phyloP scores from a whole-genome alignment of 106 monocot genomes.

The Allium fistulosum region DNA sequence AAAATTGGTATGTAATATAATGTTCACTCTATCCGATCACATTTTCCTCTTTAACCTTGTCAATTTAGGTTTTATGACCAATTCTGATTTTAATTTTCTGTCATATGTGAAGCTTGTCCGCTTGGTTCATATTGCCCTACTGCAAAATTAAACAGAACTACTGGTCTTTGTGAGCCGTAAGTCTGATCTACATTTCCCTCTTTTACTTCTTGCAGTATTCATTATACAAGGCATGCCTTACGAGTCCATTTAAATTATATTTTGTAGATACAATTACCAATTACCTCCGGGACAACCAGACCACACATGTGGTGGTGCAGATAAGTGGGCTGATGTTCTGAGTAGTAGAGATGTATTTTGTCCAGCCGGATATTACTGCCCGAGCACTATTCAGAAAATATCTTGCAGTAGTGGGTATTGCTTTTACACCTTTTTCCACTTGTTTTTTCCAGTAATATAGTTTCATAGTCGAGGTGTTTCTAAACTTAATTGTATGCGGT shows the following conservation, averaged over 20 bases:
- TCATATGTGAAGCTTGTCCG: conserved; percentile 47
- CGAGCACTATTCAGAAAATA: conserved; percentile 38
- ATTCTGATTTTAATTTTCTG: no score
- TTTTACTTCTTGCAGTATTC: neutral
- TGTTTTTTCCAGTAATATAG: neutral
- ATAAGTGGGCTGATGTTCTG: conserved; percentile 50
- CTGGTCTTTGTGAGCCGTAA: conserved; percentile 72
- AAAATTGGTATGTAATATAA: no score
- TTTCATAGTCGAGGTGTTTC: neutral
- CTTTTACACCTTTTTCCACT: conserved; percentile 9
- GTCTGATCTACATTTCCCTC: neutral
- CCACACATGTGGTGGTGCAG: conserved; percentile 57
- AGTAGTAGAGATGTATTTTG: conserved; percentile 43
- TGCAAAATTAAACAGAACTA: conserved; percentile 32
- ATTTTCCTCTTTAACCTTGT: no score
- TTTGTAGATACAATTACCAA: conserved; percentile 52
- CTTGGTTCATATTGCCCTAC: conserved; percentile 57
- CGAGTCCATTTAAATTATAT: neutral
- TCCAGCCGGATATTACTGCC: conserved; percentile 52
- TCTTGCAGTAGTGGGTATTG: conserved; percentile 49
- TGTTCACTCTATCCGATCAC: no score
- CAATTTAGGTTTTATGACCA: no score
- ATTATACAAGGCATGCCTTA: neutral
- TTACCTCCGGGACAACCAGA: conserved; percentile 35
- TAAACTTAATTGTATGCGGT: conserved; percentile 1